phyloP scores from a whole-genome alignment of 2,329 filamentous ascomycete species.

The Aspergillus hiratsukae region DNA sequence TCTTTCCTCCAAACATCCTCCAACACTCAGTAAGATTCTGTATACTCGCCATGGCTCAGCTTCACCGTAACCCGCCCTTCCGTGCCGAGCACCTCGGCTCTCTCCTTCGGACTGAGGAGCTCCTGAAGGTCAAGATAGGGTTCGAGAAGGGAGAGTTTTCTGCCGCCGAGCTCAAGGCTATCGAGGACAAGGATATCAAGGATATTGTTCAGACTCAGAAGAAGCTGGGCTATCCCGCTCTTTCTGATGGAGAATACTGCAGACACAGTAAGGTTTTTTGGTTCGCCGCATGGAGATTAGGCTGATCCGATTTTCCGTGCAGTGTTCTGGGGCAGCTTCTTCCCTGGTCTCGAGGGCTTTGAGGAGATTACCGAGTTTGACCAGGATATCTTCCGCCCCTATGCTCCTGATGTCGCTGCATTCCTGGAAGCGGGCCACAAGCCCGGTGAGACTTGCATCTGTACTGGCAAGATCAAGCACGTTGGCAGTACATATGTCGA shows the following conservation, averaged over 20 bases:
- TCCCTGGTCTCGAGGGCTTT: conserved; percentile 53
- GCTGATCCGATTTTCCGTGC: neutral
- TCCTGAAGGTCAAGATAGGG: conserved; percentile 56
- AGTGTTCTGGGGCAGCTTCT: conserved; percentile 57
- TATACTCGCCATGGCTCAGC: conserved; percentile 25
- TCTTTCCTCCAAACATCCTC: neutral
- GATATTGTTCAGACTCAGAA: conserved; percentile 63
- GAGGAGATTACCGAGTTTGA: conserved; percentile 48
- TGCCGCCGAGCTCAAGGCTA: conserved; percentile 52
- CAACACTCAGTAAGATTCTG: neutral
- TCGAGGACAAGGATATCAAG: conserved; percentile 63
- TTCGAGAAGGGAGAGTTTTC: conserved; percentile 53
- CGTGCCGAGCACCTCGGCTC: conserved; percentile 70
- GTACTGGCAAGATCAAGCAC: conserved; percentile 55
- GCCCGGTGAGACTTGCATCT: conserved; percentile 54
- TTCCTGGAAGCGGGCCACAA: conserved; percentile 57
- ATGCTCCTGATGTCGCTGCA: conserved; percentile 59
- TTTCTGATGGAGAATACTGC: conserved; percentile 67
- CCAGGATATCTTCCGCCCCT: conserved; percentile 51
- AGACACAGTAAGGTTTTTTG: conserved; percentile 35
- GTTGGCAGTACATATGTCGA: conserved; percentile 53
- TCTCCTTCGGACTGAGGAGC: conserved; percentile 59
- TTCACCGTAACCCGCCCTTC: conserved; percentile 54
- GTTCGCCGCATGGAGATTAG: neutral
- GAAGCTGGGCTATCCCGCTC: conserved; percentile 56